Evolutionary conservation across 2,329 filamentous ascomycete genomes (phyloP), one percentile per base, ranked within the genome.

Genomic region (Ophiobolus disseminans): DNA sequence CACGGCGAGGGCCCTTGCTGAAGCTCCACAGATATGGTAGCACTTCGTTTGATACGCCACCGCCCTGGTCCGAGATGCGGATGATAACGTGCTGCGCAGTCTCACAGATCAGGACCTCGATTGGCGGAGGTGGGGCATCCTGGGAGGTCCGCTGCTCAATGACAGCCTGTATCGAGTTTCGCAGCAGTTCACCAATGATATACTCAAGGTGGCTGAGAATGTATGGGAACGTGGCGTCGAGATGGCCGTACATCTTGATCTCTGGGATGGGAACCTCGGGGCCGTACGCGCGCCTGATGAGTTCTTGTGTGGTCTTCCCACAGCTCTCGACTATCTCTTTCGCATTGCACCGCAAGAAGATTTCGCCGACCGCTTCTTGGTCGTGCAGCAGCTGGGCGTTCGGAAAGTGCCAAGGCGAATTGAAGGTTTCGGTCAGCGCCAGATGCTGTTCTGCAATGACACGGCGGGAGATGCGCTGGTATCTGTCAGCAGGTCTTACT

Each of bases 401-500:
- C 0, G 91, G 89, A 48, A 91, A 93, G 77, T 96, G 92, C 85
- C 90, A 92, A 2, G 90, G 88, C 0, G 90, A 89, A 72, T 94
- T 88, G 77, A 92, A 97, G 1, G 92, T 97, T 61, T 97, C 92
- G 4, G 92, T 96, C 14, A 99, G 82, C 8, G 94, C 91, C 28
- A 99, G 85, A 69, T 99, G 94, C 67, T 99, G 94, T 74, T 99
- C 94, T 25, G 94, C 94, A 68, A 99, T 99, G 58, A 97, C 94
- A 54, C 95, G 86, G 50, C 94, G 87, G 35, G 92, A 97, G 61
- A 99, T 99, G 50, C 94, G 85, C 89, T 94, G 45, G n/a, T 4
- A 13, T 9, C 1, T 8, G 40, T 64, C 31, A 49, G 30, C 45
- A n/a, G 10, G n/a, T 4, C n/a, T n/a, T 2, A 4, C 1, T 2